Conservation (phyloP, 2,329 filamentous ascomycete genomes). For the Juglanconis juglandina region DNA sequence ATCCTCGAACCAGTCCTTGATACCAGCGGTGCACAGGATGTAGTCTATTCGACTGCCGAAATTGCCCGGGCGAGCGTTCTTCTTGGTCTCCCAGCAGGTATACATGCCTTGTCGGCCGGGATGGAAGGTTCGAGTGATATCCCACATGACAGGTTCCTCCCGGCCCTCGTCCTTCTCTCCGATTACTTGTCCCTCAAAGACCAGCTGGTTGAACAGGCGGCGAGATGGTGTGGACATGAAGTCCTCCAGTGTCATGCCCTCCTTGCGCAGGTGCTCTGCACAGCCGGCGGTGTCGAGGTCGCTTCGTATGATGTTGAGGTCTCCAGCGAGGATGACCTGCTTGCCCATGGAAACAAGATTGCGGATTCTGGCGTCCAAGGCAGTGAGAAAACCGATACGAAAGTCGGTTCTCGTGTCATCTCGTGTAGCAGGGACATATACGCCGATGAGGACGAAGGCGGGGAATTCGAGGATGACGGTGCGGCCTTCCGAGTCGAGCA, state of each 20-base stretch:
- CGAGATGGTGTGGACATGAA: conserved; percentile 71
- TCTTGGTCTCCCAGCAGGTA: conserved; percentile 93
- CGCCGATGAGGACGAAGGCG: conserved; percentile 87
- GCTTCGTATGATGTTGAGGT: conserved; percentile 74
- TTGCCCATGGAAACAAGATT: conserved; percentile 81
- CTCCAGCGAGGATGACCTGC: conserved; percentile 78
- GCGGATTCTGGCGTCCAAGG: conserved; percentile 77
- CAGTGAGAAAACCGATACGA: conserved; percentile 72
- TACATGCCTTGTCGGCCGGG: conserved; percentile 84
- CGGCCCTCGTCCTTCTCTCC: conserved; percentile 66
- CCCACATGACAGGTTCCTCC: conserved; percentile 72
- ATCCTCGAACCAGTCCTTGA: conserved; percentile 75
- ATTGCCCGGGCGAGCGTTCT: conserved; percentile 93
- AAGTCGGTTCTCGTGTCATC: conserved; percentile 83
- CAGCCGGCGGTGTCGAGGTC: conserved; percentile 75
- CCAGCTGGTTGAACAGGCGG: conserved; percentile 79
- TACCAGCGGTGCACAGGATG: conserved; percentile 74
- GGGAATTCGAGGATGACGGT: conserved; percentile 91
- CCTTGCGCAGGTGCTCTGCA: conserved; percentile 68
- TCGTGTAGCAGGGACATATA: conserved; percentile 87
- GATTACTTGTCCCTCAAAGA: conserved; percentile 67
- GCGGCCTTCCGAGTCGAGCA: conserved; percentile 85
- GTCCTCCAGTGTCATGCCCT: conserved; percentile 63
- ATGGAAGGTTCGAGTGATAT: conserved; percentile 79
- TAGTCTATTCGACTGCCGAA: conserved; percentile 93